Percentiles rank a stretch among this genome's conserved stretches.
These are phyloP conservation scores for Lactuca sativa DNA, from an alignment of 129 eudicot species.

Conservation along the genomic window DNA sequence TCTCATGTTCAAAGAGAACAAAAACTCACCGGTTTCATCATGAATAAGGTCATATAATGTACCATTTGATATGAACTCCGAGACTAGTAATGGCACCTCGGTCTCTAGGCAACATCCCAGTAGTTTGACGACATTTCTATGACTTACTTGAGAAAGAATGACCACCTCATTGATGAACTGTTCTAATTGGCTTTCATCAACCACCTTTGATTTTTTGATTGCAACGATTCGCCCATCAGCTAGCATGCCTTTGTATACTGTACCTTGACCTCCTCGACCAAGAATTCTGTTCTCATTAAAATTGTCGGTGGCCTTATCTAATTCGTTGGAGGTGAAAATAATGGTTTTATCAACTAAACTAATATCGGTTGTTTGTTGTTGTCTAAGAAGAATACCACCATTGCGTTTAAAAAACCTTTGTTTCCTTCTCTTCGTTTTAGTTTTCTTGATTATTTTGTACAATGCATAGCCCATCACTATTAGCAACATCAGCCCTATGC, in stretches of 20 bases:
- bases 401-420: slow-evolving; percentile 32
- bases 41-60: not conserved
- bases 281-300: too few relatives aligned
- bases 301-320: slow-evolving; percentile 1
- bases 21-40: not conserved
- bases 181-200: too few relatives aligned
- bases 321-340: slow-evolving; percentile 11
- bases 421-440: not conserved
- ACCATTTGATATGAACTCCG: not conserved
- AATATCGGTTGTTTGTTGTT: slow-evolving; percentile 16
- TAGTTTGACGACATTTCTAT: too few relatives aligned
- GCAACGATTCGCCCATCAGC: slow-evolving; percentile 6
- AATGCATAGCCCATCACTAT: slow-evolving; percentile 1
- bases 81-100: not conserved
- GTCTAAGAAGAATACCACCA: slow-evolving; percentile 36
- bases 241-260: not conserved
- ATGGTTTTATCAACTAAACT: slow-evolving; percentile 20
- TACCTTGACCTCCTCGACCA: too few relatives aligned
- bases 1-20: not conserved
- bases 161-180: too few relatives aligned
- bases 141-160: not conserved
- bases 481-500: slow-evolving; percentile 8
- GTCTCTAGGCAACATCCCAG: not conserved
- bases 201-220: too few relatives aligned
- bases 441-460: slow-evolving; percentile 1